phyloP scores from a whole-genome alignment of 306 rosid species.

The Cucurbita maxima region DNA sequence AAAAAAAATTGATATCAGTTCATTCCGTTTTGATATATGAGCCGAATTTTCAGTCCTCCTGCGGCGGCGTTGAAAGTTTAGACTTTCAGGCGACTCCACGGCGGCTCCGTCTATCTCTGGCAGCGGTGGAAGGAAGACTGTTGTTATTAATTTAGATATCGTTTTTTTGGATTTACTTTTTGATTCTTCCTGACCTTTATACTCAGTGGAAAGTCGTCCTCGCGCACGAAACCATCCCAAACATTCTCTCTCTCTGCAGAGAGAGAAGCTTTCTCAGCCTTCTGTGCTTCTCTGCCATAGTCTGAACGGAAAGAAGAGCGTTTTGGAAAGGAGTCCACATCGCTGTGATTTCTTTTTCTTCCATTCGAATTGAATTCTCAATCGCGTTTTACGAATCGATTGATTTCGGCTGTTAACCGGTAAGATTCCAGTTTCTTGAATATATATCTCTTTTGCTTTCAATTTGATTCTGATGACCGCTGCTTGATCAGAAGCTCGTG shows the following conservation, averaged over 20 bases:
- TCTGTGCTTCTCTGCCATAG: not conserved
- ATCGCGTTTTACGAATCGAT: not conserved
- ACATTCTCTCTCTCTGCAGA: constrained; percentile 1
- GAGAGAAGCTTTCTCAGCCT: not conserved
- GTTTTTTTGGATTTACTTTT: not conserved
- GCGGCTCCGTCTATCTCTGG: not conserved
- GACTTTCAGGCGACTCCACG: not conserved
- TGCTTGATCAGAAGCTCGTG: not conserved
- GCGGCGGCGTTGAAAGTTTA: not conserved
- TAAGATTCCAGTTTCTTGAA: not conserved
- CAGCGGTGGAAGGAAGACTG: not conserved
- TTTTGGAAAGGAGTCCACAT: not conserved
- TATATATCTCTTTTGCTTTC: not conserved
- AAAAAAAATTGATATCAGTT: not conserved
- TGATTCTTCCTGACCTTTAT: not conserved
- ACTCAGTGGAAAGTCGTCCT: constrained; percentile 7
- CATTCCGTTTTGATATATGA: not conserved
- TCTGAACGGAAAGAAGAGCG: not conserved
- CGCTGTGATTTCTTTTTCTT: not conserved
- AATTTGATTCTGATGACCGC: not conserved
- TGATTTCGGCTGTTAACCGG: not conserved
- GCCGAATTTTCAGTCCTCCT: not conserved
- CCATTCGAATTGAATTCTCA: not conserved
- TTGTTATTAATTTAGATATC: not conserved
- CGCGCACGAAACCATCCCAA: not conserved